Percentiles rank a stretch among this genome's conserved stretches.
Conservation (phyloP, 2,329 filamentous ascomycete species). For the Ploettnerulaceae sp. region DNA sequence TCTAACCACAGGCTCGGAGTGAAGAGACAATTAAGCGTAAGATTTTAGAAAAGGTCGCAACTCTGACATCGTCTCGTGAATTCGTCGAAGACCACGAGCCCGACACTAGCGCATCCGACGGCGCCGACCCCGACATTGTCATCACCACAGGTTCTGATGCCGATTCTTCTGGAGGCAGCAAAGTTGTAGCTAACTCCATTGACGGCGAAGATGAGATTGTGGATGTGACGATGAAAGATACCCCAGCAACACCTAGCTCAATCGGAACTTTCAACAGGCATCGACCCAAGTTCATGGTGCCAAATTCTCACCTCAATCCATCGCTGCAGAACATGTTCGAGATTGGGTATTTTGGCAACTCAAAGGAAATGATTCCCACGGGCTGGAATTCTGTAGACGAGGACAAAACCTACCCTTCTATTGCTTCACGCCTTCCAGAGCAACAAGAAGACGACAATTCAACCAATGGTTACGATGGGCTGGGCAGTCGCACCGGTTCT, state of each 20-base stretch:
- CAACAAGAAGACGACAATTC: constrained; percentile 17
- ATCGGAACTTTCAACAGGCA: constrained; percentile 18
- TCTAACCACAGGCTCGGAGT: constrained; percentile 40
- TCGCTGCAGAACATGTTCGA: constrained; percentile 70
- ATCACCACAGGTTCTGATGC: constrained; percentile 59
- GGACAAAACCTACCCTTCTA: constrained; percentile 47
- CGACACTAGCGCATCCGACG: constrained; percentile 45
- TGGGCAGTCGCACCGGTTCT: constrained; percentile 40
- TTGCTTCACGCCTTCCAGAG: constrained; percentile 43
- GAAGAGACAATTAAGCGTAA: constrained; percentile 75
- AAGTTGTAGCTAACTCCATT: constrained; percentile 71
- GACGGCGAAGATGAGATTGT: constrained; percentile 89
- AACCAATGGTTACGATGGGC: constrained; percentile 23
- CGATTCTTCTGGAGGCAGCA: constrained; percentile 63
- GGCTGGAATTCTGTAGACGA: constrained; percentile 63
- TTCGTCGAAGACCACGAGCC: constrained; percentile 41
- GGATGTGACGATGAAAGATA: constrained; percentile 79
- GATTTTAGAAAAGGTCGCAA: constrained; percentile 68
- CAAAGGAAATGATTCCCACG: constrained; percentile 58
- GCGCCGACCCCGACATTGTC: constrained; percentile 63
- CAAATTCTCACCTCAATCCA: constrained; percentile 53
- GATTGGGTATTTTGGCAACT: constrained; percentile 57
- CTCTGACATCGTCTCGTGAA: constrained; percentile 67
- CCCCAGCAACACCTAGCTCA: constrained; percentile 28
- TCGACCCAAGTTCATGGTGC: constrained; percentile 50